A percentile compares a stretch with the other conserved stretches of the same genome.
phyloP scores from a whole-genome alignment of 805 yeast species.

The Myxozyma neotropica region DNA sequence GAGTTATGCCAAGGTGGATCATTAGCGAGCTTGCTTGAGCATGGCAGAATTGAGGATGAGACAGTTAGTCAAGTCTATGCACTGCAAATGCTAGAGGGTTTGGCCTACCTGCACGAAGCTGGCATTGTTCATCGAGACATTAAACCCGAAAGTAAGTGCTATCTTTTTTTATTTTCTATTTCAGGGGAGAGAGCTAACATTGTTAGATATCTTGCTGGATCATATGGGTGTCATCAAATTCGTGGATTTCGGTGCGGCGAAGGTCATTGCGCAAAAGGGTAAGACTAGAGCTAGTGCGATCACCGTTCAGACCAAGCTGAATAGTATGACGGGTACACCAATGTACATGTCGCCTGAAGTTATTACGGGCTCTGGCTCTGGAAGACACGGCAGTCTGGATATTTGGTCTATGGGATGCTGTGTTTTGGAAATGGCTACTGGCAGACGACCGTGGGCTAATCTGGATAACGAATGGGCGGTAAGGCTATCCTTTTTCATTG shows the following conservation, averaged over 20 bases:
- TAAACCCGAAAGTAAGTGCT: conserved; percentile 67
- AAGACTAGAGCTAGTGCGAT: conserved; percentile 44
- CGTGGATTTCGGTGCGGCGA: conserved; percentile 98
- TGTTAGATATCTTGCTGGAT: conserved; percentile 74
- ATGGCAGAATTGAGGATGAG: conserved; percentile 95
- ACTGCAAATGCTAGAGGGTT: conserved; percentile 89
- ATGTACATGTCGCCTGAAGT: conserved; percentile 99
- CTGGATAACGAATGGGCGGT: conserved; percentile 93
- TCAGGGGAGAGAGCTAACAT: not conserved
- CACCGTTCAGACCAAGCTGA: conserved; percentile 41
- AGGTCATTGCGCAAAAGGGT: conserved; percentile 56
- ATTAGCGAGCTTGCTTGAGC: conserved; percentile 76
- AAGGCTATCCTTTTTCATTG: not conserved
- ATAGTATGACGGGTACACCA: conserved; percentile 85
- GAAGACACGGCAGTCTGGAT: conserved; percentile 70
- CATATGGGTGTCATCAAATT: conserved; percentile 91
- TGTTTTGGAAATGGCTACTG: conserved; percentile 94
- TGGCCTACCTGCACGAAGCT: conserved; percentile 89
- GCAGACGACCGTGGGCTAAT: conserved; percentile 94
- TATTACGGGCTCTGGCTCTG: conserved; percentile 71
- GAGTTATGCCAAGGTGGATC: conserved; percentile 98
- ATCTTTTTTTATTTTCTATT: too few relatives aligned
- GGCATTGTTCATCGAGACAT: conserved; percentile 97
- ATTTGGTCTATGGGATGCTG: conserved; percentile 98
- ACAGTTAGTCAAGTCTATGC: conserved; percentile 87